Evolutionary conservation across 2,329 filamentous ascomycete genomes (phyloP).

Genomic region (Didymella arachidicola): DNA sequence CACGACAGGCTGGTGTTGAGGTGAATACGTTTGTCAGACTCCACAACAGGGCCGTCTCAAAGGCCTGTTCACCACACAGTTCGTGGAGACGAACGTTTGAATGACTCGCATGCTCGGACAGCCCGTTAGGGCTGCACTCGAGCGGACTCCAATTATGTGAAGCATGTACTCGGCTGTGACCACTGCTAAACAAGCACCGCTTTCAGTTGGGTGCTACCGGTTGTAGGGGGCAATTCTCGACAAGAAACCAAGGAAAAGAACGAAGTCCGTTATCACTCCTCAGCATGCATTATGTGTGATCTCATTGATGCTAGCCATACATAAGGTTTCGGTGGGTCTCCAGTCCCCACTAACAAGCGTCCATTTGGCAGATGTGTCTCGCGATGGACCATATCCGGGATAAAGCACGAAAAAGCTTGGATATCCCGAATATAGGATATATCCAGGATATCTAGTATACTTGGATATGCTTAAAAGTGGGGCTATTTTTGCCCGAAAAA

Average conservation of each 20-base stretch:
- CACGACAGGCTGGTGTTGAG: not conserved
- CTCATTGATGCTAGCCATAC: no score
- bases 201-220: not conserved
- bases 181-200: not conserved
- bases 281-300: no score
- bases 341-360: not conserved
- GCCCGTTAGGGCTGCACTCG: conserved; percentile 2
- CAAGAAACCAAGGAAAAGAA: not conserved
- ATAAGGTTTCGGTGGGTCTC: not conserved
- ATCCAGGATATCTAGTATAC: no score
- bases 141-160: not conserved
- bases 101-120: conserved; percentile 10
- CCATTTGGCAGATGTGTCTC: not conserved
- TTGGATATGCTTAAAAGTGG: no score
- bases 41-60: conserved; percentile 6
- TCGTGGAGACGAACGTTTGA: not conserved
- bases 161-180: not conserved
- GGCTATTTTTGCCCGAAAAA: no score
- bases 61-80: not conserved
- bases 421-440: no score
- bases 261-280: no score
- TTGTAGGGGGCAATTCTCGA: not conserved
- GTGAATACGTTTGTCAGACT: not conserved
- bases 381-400: no score
- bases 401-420: no score